Evolutionary conservation across 768 basidiomycete species (phyloP).

Genomic region (Hericium coralloides): DNA sequence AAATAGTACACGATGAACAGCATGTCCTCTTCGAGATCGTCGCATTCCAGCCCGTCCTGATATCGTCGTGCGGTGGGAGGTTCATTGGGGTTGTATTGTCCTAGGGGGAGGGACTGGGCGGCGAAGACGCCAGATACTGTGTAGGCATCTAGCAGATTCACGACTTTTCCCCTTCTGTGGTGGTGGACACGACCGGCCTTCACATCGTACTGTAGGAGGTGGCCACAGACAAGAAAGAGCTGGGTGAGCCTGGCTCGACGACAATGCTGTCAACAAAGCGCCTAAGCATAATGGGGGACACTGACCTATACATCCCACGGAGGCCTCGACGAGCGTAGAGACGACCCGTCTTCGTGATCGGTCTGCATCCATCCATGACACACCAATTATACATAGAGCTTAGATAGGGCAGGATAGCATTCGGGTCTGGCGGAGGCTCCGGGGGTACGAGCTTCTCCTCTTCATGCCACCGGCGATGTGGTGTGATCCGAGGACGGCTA

Average conservation of each 20-base stretch:
- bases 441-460: conserved; percentile 37
- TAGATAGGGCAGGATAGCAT: conserved; percentile 47
- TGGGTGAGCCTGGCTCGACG: conserved; percentile 45
- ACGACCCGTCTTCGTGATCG: conserved; percentile 66
- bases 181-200: conserved; percentile 50
- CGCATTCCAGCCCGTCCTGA: conserved; percentile 80
- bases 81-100: conserved; percentile 51
- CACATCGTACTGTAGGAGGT: conserved; percentile 65
- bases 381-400: conserved; percentile 82
- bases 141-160: conserved; percentile 67
- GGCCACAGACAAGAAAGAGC: conserved; percentile 66
- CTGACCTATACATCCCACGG: conserved; percentile 73
- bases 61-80: conserved; percentile 62
- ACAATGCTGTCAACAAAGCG: neutral
- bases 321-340: conserved; percentile 64
- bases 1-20: conserved; percentile 77
- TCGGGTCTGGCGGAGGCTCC: conserved; percentile 37
- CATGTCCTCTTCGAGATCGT: conserved; percentile 83
- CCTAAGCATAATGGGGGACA: conserved; percentile 4
- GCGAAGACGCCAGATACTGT: conserved; percentile 84
- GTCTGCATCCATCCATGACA: conserved; percentile 65
- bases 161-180: conserved; percentile 41
- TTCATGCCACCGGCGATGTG: conserved; percentile 34
- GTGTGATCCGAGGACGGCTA: conserved; percentile 51
- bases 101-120: conserved; percentile 50